Evolutionary conservation across 306 rosid species (phyloP), one percentile per base, ranked within the genome.

Genomic region (Begonia masoniana): DNA sequence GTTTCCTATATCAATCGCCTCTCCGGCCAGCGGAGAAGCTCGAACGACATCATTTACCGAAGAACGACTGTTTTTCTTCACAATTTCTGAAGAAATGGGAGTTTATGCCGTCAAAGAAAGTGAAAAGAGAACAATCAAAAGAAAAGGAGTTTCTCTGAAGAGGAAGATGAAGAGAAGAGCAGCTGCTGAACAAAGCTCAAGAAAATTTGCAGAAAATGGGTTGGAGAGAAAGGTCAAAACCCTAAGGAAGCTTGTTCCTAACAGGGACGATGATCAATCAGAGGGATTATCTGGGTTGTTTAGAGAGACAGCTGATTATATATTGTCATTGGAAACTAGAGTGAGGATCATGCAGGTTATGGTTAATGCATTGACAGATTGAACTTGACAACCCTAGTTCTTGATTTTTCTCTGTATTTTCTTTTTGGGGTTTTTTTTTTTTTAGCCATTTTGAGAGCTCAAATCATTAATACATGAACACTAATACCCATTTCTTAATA

Each of bases 271-370:
- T 31, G 8, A 6, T 31, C 39, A 63, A 5, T 51, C 71, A 3
- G 36, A 35, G 26, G 92, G 82, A 13, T 68, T 91, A 76, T 89
- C 83, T 55, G 96, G 84, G 39, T 81, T 91, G 10, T 86, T 91
- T 70, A 74, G 70, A 62, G 85, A 86, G 57, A 77, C 99, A 7
- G 92, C 88, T 58, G 74, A 81, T 61, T 83, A 91, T 57, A 86
- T 91, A 56, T 62, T 86, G 68, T 67, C 79, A 23, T 56, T 91
- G 51, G 81, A 91, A 73, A 77, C 57, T 43, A 86, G 80, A 71
- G 94, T 91, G 58, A 83, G 75, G 23, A 70, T 79, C 66, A 81
- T 91, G 99, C 87, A 86, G 64, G 66, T 68, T 62, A 63, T 91
- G 88, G 86, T 86, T 59, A 54, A 83, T 57, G 71, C 73, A 35